A percentile compares a stretch with the other conserved stretches of the same genome.
Conservation (phyloP, 164 flowering plant genomes). For the Malania oleifera region DNA sequence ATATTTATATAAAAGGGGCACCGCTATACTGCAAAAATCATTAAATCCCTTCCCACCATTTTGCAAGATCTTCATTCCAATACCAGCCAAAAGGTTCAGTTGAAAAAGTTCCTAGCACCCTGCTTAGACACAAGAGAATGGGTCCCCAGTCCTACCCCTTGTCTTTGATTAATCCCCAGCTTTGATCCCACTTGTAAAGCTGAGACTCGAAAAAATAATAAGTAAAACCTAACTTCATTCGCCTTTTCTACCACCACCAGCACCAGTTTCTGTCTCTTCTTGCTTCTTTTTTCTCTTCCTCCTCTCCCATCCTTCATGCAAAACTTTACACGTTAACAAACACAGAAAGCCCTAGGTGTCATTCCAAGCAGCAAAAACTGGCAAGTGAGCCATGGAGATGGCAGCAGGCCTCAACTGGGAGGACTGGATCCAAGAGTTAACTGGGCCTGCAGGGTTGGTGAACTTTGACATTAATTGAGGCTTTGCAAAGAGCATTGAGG, state of each 20-base stretch:
- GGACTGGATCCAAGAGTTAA: constrained; percentile 52
- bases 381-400: constrained; percentile 57
- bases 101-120: constrained; percentile 21
- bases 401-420: constrained; percentile 40
- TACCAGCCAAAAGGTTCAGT: constrained; percentile 18
- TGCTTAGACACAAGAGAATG: constrained; percentile 24
- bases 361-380: constrained; percentile 79
- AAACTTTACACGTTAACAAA: constrained; percentile 13
- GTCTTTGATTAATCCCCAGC: constrained; percentile 16
- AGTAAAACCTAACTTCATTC: constrained; percentile 1
- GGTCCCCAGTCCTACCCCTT: constrained; percentile 22
- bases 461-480: constrained; percentile 33
- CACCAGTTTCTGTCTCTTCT: background rate
- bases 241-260: background rate
- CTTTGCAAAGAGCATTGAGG: constrained; percentile 32
- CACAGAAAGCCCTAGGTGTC: constrained; percentile 29
- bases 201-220: background rate
- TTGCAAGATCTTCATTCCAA: constrained; percentile 27
- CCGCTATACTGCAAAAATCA: constrained; percentile 17
- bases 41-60: constrained; percentile 22
- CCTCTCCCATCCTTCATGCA: constrained; percentile 25
- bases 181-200: constrained; percentile 8
- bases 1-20: no score
- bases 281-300: background rate
- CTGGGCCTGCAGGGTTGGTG: constrained; percentile 14